A percentile compares a stretch with the other conserved stretches of the same genome.
Conservation (phyloP, 2,329 filamentous ascomycete species). For the Aspergillus sergii region DNA sequence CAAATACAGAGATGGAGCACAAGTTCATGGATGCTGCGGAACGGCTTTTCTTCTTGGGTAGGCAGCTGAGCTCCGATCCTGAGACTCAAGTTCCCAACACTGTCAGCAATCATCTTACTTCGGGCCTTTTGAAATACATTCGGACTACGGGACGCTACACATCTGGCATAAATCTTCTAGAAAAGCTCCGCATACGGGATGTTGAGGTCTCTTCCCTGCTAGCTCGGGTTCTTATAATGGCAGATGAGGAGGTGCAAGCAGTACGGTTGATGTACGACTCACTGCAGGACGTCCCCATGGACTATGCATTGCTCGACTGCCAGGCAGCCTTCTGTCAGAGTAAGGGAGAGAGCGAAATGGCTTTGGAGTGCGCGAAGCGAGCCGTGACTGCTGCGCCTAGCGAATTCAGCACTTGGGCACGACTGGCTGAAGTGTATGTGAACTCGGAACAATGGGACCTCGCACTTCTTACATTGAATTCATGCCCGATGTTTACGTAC, state of each 20-base stretch:
- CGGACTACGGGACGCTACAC: slow-evolving; percentile 91
- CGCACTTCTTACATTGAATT: slow-evolving; percentile 91
- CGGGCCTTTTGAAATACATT: slow-evolving; percentile 93
- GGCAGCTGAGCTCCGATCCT: slow-evolving; percentile 94
- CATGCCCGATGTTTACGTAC: slow-evolving; percentile 99
- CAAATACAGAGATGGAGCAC: slow-evolving; percentile 97
- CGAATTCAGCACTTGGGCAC: slow-evolving; percentile 96
- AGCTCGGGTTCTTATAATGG: slow-evolving; percentile 88
- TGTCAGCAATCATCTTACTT: slow-evolving; percentile 92
- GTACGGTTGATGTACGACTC: slow-evolving; percentile 85
- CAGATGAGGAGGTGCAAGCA: slow-evolving; percentile 95
- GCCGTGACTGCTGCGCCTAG: slow-evolving; percentile 94
- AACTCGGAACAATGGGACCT: slow-evolving; percentile 95
- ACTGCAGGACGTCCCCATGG: slow-evolving; percentile 91
- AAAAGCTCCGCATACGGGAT: slow-evolving; percentile 88
- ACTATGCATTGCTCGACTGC: slow-evolving; percentile 93
- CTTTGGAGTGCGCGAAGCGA: slow-evolving; percentile 88
- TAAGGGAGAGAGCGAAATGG: slow-evolving; percentile 85
- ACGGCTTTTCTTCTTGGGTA: slow-evolving; percentile 90
- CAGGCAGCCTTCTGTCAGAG: slow-evolving; percentile 89
- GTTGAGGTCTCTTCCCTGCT: slow-evolving; percentile 92
- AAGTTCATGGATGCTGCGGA: slow-evolving; percentile 94
- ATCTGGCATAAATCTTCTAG: slow-evolving; percentile 95
- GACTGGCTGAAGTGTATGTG: slow-evolving; percentile 90
- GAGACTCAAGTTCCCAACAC: slow-evolving; percentile 97